A percentile compares a stretch with the other conserved stretches of the same genome.
Evolutionary conservation across 2,329 filamentous ascomycete genomes (phyloP).

Genomic region (Huntiella abstrusa): DNA sequence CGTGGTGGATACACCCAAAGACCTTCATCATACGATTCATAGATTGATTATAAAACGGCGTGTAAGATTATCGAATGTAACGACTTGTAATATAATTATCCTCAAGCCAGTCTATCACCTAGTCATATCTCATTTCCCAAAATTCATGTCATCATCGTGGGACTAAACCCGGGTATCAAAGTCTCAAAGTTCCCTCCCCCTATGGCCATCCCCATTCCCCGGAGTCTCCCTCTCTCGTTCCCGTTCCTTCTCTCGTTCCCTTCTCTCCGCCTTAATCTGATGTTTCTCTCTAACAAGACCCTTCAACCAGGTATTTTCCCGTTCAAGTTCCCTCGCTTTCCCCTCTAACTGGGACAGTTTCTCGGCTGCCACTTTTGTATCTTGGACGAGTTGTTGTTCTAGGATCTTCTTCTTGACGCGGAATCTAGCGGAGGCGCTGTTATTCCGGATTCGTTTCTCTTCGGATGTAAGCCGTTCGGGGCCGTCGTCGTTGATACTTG

Average conservation of each 20-base stretch:
- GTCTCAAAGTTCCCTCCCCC: neutral
- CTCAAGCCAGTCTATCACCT: no score
- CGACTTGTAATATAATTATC: no score
- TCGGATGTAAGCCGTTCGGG: slow-evolving; percentile 21
- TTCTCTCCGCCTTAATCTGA: neutral
- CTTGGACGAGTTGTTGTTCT: slow-evolving; percentile 41
- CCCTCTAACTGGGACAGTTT: slow-evolving; percentile 38
- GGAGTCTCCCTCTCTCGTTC: neutral
- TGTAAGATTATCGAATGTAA: no score
- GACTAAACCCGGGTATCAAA: neutral
- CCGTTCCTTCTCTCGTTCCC: neutral
- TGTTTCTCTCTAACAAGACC: slow-evolving; percentile 37
- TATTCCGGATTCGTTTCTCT: slow-evolving; percentile 49
- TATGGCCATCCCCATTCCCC: neutral
- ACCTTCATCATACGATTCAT: no score
- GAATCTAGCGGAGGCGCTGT: slow-evolving; percentile 47
- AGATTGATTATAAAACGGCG: no score
- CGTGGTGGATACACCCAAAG: no score
- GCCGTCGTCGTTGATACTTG: neutral
- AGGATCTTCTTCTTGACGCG: slow-evolving; percentile 53
- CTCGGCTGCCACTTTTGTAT: slow-evolving; percentile 42
- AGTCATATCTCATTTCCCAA: no score
- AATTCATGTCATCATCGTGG: no score
- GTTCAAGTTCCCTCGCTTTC: slow-evolving; percentile 34
- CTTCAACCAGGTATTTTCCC: slow-evolving; percentile 43